Conservation (phyloP, 768 basidiomycete species). For the Rhizopogon roseolus region DNA sequence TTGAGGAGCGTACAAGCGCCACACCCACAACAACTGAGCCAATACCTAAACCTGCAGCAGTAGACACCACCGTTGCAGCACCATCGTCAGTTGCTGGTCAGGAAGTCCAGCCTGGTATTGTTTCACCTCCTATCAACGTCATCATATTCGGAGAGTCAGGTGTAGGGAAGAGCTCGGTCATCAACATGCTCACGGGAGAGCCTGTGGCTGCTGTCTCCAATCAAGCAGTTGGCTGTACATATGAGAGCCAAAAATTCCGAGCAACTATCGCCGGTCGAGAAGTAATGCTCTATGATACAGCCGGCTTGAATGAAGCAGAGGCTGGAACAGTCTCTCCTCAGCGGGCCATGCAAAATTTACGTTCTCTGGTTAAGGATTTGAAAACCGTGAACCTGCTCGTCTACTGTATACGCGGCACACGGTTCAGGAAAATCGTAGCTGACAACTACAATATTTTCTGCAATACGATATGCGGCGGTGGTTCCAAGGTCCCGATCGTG, state of each 20-base stretch:
- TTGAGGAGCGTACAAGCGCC: background rate
- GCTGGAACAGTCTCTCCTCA: constrained; percentile 1
- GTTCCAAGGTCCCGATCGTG: constrained; percentile 25
- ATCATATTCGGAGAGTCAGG: constrained; percentile 31
- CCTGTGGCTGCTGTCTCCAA: constrained; percentile 7
- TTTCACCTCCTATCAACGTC: constrained; percentile 8
- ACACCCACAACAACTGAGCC: background rate
- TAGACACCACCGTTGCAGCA: background rate
- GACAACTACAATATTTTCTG: constrained; percentile 27
- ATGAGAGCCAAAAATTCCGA: background rate
- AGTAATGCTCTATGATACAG: constrained; percentile 21
- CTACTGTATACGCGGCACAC: constrained; percentile 25
- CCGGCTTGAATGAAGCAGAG: constrained; percentile 24
- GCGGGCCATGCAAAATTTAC: constrained; percentile 6
- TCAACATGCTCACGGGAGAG: constrained; percentile 26
- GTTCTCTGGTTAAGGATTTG: constrained; percentile 19
- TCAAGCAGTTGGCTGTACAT: constrained; percentile 16
- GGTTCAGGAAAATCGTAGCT: constrained; percentile 21
- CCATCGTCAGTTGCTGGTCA: background rate
- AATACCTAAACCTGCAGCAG: background rate
- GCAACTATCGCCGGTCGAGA: background rate
- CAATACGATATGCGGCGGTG: background rate
- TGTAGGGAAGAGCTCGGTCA: constrained; percentile 6
- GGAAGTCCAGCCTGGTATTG: background rate
- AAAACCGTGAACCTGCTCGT: constrained; percentile 28